Base-by-base conservation (phyloP, 2,329 filamentous ascomycete species). In the Ascochyta koolunga region DNA sequence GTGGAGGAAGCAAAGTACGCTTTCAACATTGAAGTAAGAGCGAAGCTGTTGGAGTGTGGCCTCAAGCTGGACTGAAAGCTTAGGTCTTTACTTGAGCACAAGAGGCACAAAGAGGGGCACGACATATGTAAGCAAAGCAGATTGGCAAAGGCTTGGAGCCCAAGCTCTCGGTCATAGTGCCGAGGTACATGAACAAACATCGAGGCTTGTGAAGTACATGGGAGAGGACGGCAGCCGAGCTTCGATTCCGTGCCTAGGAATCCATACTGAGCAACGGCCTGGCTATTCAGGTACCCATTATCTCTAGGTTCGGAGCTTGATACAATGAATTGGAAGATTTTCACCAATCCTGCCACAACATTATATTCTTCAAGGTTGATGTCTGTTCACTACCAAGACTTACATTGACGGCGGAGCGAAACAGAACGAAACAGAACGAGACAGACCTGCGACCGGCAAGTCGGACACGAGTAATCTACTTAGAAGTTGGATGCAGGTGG, bases 401-500 rank as follows among this genome's bases (percentile, higher is more conserved):
- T 6, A 25, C 24, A 33, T 21, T 48, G 33, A 48, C 21, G 22
- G 35, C 40, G 29, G 25, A 10, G 11, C 21, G 36, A 15, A 35
- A 27, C 29, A 44, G 4, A 41, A 41, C 39, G 25, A 59, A 38
- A 54, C 40, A 44, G 4, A 41, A 41, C 39, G 25, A 59, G 36
- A 54, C 40, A 49, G 31, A 39, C 47, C 49, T 54, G 38, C 33
- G 40, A 56, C 40, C 42, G 24, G 52, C 45, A 55, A 56, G 48
- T 40, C 42, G 38, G 46, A 37, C 35, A 49, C 39, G 31, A 41
- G 35, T 50, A 58, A 44, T 44, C 47, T 16, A 45, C 50, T 24
- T 24, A 49, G 53, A 50, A 61, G 65, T 62, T 21, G 47, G 29
- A 39, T 53, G 36, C 33, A 41, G 31, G 50, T 56, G 40, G 56